A percentile compares a stretch with the other conserved stretches of the same genome.
phyloP scores from a whole-genome alignment of 305 asterid genomes.

The Fraxinus albicans region DNA sequence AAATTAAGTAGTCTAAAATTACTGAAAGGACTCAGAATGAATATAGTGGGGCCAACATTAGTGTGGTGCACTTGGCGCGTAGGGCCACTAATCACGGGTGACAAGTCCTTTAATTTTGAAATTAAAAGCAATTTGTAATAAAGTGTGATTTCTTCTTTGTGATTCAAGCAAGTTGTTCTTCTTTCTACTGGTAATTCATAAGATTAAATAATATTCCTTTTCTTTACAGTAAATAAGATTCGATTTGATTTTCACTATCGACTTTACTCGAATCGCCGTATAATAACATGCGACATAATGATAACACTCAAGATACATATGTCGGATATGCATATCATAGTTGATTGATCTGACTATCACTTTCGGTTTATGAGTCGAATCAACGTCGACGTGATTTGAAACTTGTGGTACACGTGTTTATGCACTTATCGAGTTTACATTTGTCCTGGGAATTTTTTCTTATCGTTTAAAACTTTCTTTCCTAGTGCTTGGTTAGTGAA shows the following conservation, averaged over 20 bases:
- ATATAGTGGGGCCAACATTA: background rate
- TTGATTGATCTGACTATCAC: background rate
- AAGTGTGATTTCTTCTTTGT: background rate
- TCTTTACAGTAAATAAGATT: background rate
- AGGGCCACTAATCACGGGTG: slow-evolving; percentile 5
- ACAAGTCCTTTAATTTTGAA: background rate
- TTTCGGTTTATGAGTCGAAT: background rate
- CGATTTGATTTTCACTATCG: background rate
- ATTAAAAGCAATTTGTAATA: background rate
- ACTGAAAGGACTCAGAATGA: background rate
- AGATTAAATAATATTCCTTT: background rate
- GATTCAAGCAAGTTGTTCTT: slow-evolving; percentile 1
- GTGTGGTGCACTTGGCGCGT: slow-evolving; percentile 1
- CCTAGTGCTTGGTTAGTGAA: background rate
- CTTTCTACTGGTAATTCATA: background rate
- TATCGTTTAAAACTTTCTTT: background rate
- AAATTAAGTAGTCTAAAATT: background rate
- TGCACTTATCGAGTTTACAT: background rate
- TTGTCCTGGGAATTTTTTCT: background rate
- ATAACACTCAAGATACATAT: background rate
- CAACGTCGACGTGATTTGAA: background rate
- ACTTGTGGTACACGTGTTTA: background rate
- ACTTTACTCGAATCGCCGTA: background rate
- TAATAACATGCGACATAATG: background rate
- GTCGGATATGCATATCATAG: background rate